phyloP scores from a whole-genome alignment of 805 yeast genomes.

The Saturnispora mendoncae region DNA sequence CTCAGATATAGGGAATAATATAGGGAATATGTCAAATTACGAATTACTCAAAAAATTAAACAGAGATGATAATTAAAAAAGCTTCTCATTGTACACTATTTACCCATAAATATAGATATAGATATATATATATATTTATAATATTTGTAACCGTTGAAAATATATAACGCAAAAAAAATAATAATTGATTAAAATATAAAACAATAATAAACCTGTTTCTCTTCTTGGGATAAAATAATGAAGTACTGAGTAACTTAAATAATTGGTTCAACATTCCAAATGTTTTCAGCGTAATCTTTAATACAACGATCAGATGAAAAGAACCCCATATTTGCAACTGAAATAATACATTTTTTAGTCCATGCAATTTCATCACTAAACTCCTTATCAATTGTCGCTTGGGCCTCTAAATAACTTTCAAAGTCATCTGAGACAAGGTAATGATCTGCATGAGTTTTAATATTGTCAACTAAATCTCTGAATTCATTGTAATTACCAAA shows the following conservation, averaged over 20 bases:
- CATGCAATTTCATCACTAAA: slow-evolving; percentile 57
- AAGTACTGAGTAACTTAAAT: slow-evolving; percentile 17
- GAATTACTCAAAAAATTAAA: slow-evolving; percentile 19
- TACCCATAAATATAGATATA: background rate
- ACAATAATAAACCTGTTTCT: background rate
- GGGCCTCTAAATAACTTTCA: slow-evolving; percentile 78
- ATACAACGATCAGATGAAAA: slow-evolving; percentile 86
- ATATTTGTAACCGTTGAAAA: too few relatives aligned
- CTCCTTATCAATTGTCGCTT: slow-evolving; percentile 62
- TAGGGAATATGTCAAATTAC: slow-evolving; percentile 18
- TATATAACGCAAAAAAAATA: too few relatives aligned
- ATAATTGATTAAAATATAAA: too few relatives aligned
- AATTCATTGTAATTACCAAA: slow-evolving; percentile 67
- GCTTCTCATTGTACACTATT: background rate
- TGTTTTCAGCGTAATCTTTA: slow-evolving; percentile 83
- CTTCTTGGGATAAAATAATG: slow-evolving; percentile 17
- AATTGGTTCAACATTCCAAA: slow-evolving; percentile 85
- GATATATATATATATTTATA: background rate
- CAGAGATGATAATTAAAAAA: slow-evolving; percentile 7
- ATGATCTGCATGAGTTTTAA: slow-evolving; percentile 69
- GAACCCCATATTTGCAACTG: slow-evolving; percentile 91
- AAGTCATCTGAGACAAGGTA: slow-evolving; percentile 87
- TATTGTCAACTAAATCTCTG: slow-evolving; percentile 57
- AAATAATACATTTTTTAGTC: slow-evolving; percentile 65
- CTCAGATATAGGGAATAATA: background rate